phyloP scores from a whole-genome alignment of 257 asterid species.

The Solanum megistacrolobum region DNA sequence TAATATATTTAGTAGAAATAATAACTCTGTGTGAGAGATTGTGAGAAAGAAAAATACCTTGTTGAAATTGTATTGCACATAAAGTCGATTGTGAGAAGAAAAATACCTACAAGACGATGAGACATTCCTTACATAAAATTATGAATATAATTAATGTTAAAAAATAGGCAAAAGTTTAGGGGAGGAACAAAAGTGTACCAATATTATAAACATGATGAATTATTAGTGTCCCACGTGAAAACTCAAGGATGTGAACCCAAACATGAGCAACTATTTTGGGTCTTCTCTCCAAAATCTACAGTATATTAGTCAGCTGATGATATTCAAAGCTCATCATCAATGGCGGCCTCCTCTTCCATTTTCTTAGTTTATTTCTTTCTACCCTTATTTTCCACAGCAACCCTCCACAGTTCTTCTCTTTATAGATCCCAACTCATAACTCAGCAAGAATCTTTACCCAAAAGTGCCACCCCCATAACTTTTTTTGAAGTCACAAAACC shows the following conservation, averaged over 20 bases:
- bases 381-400: constrained; percentile 20
- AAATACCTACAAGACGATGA: too few species aligned
- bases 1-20: too few species aligned
- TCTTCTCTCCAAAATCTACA: neutral
- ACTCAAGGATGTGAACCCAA: too few species aligned
- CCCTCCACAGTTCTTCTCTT: constrained; percentile 13
- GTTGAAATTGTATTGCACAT: too few species aligned
- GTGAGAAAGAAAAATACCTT: too few species aligned
- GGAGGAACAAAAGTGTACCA: accelerated
- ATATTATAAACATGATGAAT: too few species aligned
- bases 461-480: constrained; percentile 18
- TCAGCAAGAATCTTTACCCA: neutral
- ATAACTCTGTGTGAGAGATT: too few species aligned
- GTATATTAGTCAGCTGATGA: neutral
- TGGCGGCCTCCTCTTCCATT: constrained; percentile 1
- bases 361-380: constrained; percentile 6
- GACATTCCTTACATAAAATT: too few species aligned
- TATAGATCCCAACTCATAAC: constrained; percentile 9
- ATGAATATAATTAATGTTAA: too few species aligned
- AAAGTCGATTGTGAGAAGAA: too few species aligned
- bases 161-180: too few species aligned
- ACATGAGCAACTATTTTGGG: too few species aligned
- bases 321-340: neutral
- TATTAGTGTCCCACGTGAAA: accelerated
- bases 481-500: constrained; percentile 61